These are phyloP conservation scores for Fraxinus greggii DNA, from an alignment of 305 asterid species.

Conservation along the genomic window DNA sequence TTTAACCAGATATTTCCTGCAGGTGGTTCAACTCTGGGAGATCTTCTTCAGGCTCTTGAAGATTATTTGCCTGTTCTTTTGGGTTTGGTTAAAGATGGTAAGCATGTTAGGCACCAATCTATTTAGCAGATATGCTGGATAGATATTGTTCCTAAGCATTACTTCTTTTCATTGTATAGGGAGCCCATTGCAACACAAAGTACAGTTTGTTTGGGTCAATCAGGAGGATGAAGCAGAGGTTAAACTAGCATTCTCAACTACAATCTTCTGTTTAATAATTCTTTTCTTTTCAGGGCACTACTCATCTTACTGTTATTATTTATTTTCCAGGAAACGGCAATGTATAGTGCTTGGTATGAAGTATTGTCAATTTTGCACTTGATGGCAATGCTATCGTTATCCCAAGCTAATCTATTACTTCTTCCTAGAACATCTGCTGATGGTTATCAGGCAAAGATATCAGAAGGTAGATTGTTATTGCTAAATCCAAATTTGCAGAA, in stretches of 20 bases:
- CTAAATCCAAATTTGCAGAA: not conserved
- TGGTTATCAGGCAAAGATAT: constrained; percentile 86
- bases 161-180: constrained; percentile 48
- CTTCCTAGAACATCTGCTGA: constrained; percentile 88
- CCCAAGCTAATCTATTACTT: constrained; percentile 90
- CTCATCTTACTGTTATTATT: constrained; percentile 27
- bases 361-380: constrained; percentile 86
- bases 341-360: constrained; percentile 92
- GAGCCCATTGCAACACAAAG: constrained; percentile 86
- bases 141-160: constrained; percentile 21
- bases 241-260: constrained; percentile 24
- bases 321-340: constrained; percentile 76
- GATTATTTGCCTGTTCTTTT: constrained; percentile 92
- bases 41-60: constrained; percentile 91
- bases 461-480: constrained; percentile 70
- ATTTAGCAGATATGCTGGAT: constrained; percentile 16
- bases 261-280: constrained; percentile 14
- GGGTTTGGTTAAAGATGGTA: constrained; percentile 97
- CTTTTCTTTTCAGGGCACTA: constrained; percentile 19
- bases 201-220: constrained; percentile 90
- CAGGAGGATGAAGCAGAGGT: constrained; percentile 99
- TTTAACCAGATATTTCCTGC: constrained; percentile 47
- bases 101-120: constrained; percentile 13
- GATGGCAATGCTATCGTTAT: constrained; percentile 83
- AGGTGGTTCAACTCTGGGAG: constrained; percentile 91